phyloP scores from a whole-genome alignment of 1,139 yeast species.

The Oligophagozyma castellii region DNA sequence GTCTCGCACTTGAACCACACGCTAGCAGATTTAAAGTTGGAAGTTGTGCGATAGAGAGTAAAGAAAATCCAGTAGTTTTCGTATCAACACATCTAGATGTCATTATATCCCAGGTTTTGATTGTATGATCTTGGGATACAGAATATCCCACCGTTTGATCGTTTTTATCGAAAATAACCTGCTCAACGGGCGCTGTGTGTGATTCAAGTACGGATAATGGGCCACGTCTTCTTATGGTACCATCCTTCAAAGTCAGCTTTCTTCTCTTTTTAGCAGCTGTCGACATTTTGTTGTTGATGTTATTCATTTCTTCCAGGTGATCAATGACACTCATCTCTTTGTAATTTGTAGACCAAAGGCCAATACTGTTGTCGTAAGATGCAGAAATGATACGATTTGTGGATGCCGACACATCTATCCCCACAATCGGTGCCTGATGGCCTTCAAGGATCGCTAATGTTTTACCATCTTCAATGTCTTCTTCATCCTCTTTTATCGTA shows the following conservation, averaged over 20 bases:
- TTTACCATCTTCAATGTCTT: constrained; percentile 53
- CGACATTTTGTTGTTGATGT: constrained; percentile 31
- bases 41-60: constrained; percentile 60
- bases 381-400: constrained; percentile 63
- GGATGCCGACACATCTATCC: constrained; percentile 45
- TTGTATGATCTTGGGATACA: constrained; percentile 88
- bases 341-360: constrained; percentile 77
- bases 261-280: constrained; percentile 84
- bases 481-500: constrained; percentile 34
- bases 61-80: constrained; percentile 75
- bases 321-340: constrained; percentile 73
- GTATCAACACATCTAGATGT: constrained; percentile 78
- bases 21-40: constrained; percentile 59
- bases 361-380: constrained; percentile 68
- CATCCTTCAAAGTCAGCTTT: constrained; percentile 65
- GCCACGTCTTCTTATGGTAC: constrained; percentile 65
- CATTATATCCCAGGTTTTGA: constrained; percentile 91
- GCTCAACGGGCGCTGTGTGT: constrained; percentile 81
- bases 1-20: constrained; percentile 93
- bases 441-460: constrained; percentile 79
- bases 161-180: constrained; percentile 53
- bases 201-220: constrained; percentile 68
- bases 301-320: constrained; percentile 38
- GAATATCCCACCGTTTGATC: constrained; percentile 83
- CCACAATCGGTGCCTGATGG: constrained; percentile 75